A percentile compares a stretch with the other conserved stretches of the same genome.
phyloP scores from a whole-genome alignment of 495 filamentous ascomycete species.

The Aspergillus sparsus region DNA sequence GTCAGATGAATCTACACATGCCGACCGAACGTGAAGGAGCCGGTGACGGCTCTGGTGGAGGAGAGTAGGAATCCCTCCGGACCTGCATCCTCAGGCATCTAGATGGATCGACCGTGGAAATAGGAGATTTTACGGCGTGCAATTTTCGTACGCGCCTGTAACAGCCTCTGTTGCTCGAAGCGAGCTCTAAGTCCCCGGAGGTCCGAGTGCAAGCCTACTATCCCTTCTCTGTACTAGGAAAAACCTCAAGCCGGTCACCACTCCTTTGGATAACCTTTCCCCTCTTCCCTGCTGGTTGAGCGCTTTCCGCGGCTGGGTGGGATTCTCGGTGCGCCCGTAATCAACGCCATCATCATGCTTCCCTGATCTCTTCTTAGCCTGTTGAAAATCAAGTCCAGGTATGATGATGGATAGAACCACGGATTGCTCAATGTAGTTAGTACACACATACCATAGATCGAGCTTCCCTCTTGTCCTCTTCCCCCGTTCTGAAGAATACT shows the following conservation, averaged over 20 bases:
- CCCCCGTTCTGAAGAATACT: slow-evolving; percentile 7
- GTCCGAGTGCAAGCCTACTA: slow-evolving; percentile 19
- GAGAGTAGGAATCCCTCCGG: background rate
- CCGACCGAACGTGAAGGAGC: background rate
- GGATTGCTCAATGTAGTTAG: background rate
- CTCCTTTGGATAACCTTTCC: slow-evolving; percentile 7
- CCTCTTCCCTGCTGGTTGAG: slow-evolving; percentile 2
- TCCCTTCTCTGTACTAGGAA: slow-evolving; percentile 18
- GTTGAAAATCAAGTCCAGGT: background rate
- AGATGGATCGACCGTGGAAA: slow-evolving; percentile 10
- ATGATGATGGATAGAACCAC: background rate
- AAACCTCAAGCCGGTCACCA: background rate
- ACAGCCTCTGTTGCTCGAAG: slow-evolving; percentile 4
- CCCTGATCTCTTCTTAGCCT: background rate
- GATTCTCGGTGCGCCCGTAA: slow-evolving; percentile 2
- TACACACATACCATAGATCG: background rate
- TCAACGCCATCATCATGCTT: slow-evolving; percentile 4
- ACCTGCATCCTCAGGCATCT: slow-evolving; percentile 3
- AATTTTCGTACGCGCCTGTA: slow-evolving; percentile 12
- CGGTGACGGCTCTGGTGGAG: background rate
- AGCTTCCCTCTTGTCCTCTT: background rate
- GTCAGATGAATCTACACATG: background rate
- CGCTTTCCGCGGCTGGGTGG: slow-evolving; percentile 19
- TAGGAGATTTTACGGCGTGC: slow-evolving; percentile 18
- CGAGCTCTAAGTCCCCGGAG: slow-evolving; percentile 13